These are phyloP conservation scores for Tinospora cordifolia DNA, from an alignment of 164 flowering plant species.

Conservation along the genomic window DNA sequence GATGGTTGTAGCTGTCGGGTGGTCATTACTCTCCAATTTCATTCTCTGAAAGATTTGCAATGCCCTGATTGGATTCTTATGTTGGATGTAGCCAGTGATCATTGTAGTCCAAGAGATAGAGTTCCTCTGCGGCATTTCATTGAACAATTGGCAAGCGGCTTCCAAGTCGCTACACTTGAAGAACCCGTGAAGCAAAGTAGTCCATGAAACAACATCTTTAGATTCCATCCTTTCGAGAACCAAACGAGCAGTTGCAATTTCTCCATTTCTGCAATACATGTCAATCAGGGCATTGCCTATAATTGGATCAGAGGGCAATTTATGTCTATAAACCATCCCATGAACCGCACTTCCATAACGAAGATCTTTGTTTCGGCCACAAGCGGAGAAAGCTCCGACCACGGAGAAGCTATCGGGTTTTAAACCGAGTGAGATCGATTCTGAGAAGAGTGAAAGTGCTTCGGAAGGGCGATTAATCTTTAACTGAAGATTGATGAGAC, in stretches of 20 bases:
- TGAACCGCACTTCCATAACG: slow-evolving; percentile 33
- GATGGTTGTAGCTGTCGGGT: slow-evolving; percentile 23
- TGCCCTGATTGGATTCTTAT: slow-evolving; percentile 21
- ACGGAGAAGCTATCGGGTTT: slow-evolving; percentile 32
- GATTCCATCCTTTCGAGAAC: slow-evolving; percentile 24
- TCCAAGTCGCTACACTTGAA: slow-evolving; percentile 26
- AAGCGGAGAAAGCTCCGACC: slow-evolving; percentile 37
- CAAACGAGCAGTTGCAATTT: slow-evolving; percentile 19
- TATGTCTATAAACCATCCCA: slow-evolving; percentile 33
- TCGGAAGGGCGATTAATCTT: slow-evolving; percentile 20
- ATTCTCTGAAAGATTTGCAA: slow-evolving; percentile 29
- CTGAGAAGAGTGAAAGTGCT: slow-evolving; percentile 27
- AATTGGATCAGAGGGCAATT: slow-evolving; percentile 20
- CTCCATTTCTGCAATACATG: slow-evolving; percentile 37
- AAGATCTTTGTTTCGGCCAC: slow-evolving; percentile 26
- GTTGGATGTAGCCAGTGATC: slow-evolving; percentile 37
- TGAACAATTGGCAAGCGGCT: slow-evolving; percentile 28
- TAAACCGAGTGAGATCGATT: slow-evolving; percentile 13
- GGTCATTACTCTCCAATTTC: slow-evolving; percentile 19
- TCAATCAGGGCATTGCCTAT: slow-evolving; percentile 41
- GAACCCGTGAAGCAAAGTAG: slow-evolving; percentile 39
- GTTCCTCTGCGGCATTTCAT: slow-evolving; percentile 30
- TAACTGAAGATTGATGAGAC: slow-evolving; percentile 28
- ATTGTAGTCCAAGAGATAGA: slow-evolving; percentile 39
- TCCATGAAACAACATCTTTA: slow-evolving; percentile 46